Evolutionary conservation across 495 filamentous ascomycete genomes (phyloP).

Genomic region (Gamarada debralockiae): DNA sequence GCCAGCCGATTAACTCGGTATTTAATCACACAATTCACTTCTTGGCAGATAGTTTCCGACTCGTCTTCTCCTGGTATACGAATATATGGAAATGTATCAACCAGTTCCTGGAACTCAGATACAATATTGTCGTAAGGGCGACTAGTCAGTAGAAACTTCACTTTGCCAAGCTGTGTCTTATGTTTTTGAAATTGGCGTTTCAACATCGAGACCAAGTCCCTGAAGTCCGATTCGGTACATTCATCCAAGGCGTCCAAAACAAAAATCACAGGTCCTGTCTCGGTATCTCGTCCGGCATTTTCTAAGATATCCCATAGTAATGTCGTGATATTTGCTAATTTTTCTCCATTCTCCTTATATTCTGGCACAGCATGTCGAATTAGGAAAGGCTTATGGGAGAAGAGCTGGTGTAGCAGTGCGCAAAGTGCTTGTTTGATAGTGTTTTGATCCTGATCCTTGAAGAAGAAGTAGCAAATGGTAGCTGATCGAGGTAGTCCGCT

Average conservation of each 20-base stretch:
- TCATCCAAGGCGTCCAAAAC: constrained; percentile 41
- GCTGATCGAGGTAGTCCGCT: constrained; percentile 7
- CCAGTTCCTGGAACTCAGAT: constrained; percentile 15
- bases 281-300: constrained; percentile 25
- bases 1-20: background rate
- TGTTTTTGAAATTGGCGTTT: background rate
- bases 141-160: constrained; percentile 35
- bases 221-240: constrained; percentile 25
- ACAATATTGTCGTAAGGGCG: constrained; percentile 30
- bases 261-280: constrained; percentile 36
- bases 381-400: constrained; percentile 27
- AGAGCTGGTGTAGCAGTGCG: constrained; percentile 44
- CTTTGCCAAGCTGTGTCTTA: background rate
- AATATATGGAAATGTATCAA: constrained; percentile 10
- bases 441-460: constrained; percentile 51
- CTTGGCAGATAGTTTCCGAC: constrained; percentile 25
- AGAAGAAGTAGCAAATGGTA: constrained; percentile 50
- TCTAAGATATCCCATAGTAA: constrained; percentile 38
- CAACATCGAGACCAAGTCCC: constrained; percentile 14
- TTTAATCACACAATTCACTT: constrained; percentile 34
- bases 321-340: constrained; percentile 13
- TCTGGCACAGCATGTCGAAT: constrained; percentile 26
- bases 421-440: constrained; percentile 34
- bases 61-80: constrained; percentile 30
- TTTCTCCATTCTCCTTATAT: constrained; percentile 19